phyloP scores from a whole-genome alignment of 139 green algal genomes.

The Astrephomene gubernaculifera region DNA sequence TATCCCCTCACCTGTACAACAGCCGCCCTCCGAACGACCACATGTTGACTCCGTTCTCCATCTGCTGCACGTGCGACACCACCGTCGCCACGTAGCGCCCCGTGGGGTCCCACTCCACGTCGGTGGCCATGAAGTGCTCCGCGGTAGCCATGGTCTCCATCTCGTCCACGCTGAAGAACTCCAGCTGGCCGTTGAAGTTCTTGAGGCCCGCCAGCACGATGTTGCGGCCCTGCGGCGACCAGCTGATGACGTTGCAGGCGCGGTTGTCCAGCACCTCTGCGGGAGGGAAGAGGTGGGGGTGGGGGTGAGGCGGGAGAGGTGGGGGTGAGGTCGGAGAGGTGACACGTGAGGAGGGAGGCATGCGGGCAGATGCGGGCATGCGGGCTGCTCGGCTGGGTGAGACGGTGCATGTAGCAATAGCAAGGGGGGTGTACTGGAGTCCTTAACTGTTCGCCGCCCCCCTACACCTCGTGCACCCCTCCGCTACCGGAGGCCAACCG shows the following conservation, averaged over 20 bases:
- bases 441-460: no score
- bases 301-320: no score
- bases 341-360: no score
- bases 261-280: conserved; percentile 79
- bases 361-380: no score
- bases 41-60: conserved; percentile 98
- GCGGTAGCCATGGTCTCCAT: conserved; percentile 86
- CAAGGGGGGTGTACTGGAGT: no score
- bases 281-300: no score
- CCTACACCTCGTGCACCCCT: no score
- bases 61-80: conserved; percentile 91
- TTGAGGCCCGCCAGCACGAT: conserved; percentile 96
- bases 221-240: conserved; percentile 91
- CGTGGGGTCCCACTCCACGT: conserved; percentile 96
- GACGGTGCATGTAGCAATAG: no score
- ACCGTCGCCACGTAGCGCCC: conserved; percentile 92
- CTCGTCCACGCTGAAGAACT: conserved; percentile 98
- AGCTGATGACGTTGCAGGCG: conserved; percentile 87
- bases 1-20: conserved; percentile 88
- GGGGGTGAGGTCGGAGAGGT: no score
- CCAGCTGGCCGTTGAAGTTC: conserved; percentile 92
- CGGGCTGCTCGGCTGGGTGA: no score
- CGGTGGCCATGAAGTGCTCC: conserved; percentile 98
- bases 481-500: no score
- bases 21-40: conserved; percentile 94